A percentile compares a stretch with the other conserved stretches of the same genome.
These are phyloP conservation scores for Cordyceps cateniannulata DNA, from an alignment of 2,329 filamentous ascomycete genomes.

Conservation along the genomic window DNA sequence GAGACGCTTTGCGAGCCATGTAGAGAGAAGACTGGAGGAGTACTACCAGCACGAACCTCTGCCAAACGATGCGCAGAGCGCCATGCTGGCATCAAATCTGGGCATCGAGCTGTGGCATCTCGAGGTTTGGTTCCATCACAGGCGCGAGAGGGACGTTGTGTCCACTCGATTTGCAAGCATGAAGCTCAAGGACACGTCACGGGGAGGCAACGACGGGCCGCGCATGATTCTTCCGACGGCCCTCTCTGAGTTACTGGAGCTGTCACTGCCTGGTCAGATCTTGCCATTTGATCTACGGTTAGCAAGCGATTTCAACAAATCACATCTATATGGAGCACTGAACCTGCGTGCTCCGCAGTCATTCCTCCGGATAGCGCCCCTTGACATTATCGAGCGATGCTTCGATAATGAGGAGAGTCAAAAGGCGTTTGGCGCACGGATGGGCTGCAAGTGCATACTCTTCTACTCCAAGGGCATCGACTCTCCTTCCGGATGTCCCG, in stretches of 20 bases:
- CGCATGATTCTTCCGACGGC: conserved; percentile 47
- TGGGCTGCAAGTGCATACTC: conserved; percentile 40
- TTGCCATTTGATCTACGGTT: conserved; percentile 46
- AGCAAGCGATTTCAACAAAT: conserved; percentile 38
- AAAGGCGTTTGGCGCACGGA: conserved; percentile 40
- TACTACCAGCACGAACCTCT: conserved; percentile 43
- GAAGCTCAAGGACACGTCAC: conserved; percentile 30
- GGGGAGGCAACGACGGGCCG: conserved; percentile 26
- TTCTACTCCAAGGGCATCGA: conserved; percentile 48
- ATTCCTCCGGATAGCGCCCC: conserved; percentile 40
- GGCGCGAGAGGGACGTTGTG: conserved; percentile 42
- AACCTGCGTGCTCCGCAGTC: conserved; percentile 44
- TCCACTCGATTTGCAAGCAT: conserved; percentile 39
- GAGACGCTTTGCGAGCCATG: conserved; percentile 41
- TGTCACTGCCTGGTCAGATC: conserved; percentile 38
- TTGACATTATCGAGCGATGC: conserved; percentile 45
- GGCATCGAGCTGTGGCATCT: conserved; percentile 46
- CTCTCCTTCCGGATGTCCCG: conserved; percentile 44
- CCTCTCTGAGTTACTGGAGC: conserved; percentile 43
- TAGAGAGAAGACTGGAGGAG: conserved; percentile 44
- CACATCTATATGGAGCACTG: conserved; percentile 46
- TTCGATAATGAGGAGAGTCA: conserved; percentile 44
- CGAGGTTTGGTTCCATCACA: conserved; percentile 50
- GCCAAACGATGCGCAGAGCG: conserved; percentile 43
- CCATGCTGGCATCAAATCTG: conserved; percentile 48